Conservation (phyloP, 352 stramenopile species). For the Pythium myriotylum region DNA sequence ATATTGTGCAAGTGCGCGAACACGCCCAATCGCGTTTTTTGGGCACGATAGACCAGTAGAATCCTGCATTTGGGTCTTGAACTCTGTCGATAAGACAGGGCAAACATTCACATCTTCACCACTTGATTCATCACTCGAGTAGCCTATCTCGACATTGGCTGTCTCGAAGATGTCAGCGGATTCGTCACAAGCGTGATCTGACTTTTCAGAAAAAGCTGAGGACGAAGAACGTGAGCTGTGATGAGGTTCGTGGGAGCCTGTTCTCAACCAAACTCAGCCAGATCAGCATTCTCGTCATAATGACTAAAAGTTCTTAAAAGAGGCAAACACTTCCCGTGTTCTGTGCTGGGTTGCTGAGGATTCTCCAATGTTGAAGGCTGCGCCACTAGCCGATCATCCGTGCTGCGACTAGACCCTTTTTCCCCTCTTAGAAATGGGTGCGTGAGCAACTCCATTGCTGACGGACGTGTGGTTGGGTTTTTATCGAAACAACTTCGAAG, state of each 20-base stretch:
- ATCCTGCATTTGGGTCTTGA: not conserved
- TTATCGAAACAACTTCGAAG: conserved; percentile 67
- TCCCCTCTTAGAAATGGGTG: conserved; percentile 48
- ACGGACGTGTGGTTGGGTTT: conserved; percentile 67
- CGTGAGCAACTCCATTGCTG: conserved; percentile 81
- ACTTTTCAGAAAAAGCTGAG: not conserved
- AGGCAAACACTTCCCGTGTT: too few relatives aligned
- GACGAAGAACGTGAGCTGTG: not conserved
- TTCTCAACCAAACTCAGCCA: too few relatives aligned
- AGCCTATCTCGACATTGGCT: not conserved
- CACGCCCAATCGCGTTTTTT: conserved; percentile 18
- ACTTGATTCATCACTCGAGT: conserved; percentile 7
- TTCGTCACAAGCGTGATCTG: not conserved
- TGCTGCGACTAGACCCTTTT: not conserved
- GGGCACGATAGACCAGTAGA: conserved; percentile 7
- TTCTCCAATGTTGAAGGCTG: too few relatives aligned
- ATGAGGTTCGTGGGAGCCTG: not conserved
- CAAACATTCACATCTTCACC: not conserved
- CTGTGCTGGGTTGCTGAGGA: not conserved
- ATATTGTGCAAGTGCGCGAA: conserved; percentile 45
- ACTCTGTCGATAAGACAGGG: not conserved
- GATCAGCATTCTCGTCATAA: too few relatives aligned
- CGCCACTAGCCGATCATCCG: too few relatives aligned
- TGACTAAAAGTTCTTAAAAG: too few relatives aligned
- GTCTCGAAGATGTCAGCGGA: not conserved